Conservation (phyloP, 2,329 filamentous ascomycete genomes). For the Pseudogymnoascus sp. region DNA sequence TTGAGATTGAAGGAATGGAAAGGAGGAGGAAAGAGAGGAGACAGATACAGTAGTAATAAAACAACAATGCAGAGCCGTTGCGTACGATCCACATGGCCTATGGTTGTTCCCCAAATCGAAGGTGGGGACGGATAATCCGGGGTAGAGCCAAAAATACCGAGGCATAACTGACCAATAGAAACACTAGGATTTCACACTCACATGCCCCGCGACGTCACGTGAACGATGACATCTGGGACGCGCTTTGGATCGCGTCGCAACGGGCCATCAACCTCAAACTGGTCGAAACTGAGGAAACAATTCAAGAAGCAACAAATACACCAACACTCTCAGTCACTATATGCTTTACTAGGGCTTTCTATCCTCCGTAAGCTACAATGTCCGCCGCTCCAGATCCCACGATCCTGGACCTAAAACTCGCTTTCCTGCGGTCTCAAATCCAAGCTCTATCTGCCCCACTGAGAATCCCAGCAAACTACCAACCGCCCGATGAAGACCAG, state of each 20-base stretch:
- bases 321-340: background rate
- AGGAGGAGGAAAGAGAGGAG: background rate
- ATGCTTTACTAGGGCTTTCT: background rate
- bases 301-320: background rate
- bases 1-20: background rate
- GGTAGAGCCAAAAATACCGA: background rate
- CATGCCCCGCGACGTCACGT: background rate
- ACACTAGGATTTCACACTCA: slow-evolving; percentile 1
- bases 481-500: slow-evolving; percentile 30
- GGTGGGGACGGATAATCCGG: slow-evolving; percentile 1
- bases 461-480: slow-evolving; percentile 44
- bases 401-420: slow-evolving; percentile 54
- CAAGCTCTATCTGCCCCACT: slow-evolving; percentile 54
- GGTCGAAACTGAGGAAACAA: background rate
- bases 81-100: background rate
- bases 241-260: background rate
- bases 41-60: background rate
- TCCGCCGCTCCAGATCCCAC: slow-evolving; percentile 37
- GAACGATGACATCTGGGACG: background rate
- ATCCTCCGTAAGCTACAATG: background rate
- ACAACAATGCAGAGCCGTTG: background rate
- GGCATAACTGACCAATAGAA: slow-evolving; percentile 2
- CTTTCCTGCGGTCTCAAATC: slow-evolving; percentile 56
- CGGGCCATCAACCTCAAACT: background rate
- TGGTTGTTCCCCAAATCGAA: background rate